Percentiles rank a stretch among this genome's conserved stretches.
Conservation (phyloP, 2,329 filamentous ascomycete species). For the Coniella vitis region DNA sequence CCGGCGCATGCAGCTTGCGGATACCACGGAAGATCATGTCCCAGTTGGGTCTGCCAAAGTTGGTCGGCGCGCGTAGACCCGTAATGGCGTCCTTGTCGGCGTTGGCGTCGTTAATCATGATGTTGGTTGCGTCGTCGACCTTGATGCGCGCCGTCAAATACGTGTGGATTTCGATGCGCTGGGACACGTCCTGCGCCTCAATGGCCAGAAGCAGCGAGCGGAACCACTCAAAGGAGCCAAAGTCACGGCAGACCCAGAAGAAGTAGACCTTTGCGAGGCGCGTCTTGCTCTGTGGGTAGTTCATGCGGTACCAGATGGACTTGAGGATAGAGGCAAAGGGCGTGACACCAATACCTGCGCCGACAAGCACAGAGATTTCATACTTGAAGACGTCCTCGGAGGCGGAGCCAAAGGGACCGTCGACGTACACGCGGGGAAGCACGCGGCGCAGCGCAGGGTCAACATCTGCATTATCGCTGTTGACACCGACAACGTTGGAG, state of each 20-base stretch:
- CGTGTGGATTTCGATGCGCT: constrained; percentile 82
- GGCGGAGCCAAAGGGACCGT: constrained; percentile 78
- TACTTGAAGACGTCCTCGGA: constrained; percentile 90
- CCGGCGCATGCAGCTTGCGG: constrained; percentile 67
- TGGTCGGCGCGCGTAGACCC: constrained; percentile 72
- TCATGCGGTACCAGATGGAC: constrained; percentile 91
- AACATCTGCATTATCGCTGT: constrained; percentile 49
- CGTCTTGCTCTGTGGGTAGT: constrained; percentile 75
- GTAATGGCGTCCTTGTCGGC: constrained; percentile 81
- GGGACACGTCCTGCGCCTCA: constrained; percentile 76
- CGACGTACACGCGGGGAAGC: constrained; percentile 73
- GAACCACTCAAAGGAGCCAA: constrained; percentile 87
- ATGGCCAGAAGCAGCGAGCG: constrained; percentile 75
- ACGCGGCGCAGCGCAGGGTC: constrained; percentile 67
- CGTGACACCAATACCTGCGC: constrained; percentile 79
- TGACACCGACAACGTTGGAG: constrained; percentile 64
- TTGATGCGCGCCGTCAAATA: constrained; percentile 86
- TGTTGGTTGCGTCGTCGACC: constrained; percentile 78
- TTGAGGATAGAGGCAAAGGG: constrained; percentile 83
- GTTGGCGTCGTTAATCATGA: constrained; percentile 87
- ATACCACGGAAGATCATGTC: constrained; percentile 84
- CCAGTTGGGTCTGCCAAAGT: constrained; percentile 84
- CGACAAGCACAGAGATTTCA: constrained; percentile 71
- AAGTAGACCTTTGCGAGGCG: constrained; percentile 82
- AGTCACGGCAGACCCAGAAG: constrained; percentile 88